Evolutionary conservation across 2,329 filamentous ascomycete genomes (phyloP).

Genomic region (Shiraia bambusicola): DNA sequence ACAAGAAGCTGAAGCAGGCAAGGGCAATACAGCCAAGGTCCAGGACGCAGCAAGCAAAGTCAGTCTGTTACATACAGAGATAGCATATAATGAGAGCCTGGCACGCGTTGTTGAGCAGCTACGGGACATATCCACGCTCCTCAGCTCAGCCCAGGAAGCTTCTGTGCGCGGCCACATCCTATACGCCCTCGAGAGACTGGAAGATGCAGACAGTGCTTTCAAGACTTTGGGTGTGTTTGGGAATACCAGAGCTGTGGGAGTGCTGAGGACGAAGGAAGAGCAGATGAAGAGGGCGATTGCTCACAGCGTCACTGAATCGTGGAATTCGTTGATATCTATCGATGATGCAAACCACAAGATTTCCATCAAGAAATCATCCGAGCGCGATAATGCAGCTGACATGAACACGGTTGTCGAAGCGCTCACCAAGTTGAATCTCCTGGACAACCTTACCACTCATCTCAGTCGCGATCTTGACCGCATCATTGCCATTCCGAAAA

Average conservation of each 20-base stretch:
- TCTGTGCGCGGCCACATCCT: constrained; percentile 49
- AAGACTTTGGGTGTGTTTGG: constrained; percentile 62
- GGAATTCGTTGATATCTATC: constrained; percentile 67
- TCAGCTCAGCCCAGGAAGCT: constrained; percentile 51
- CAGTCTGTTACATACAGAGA: constrained; percentile 58
- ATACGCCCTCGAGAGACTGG: constrained; percentile 52
- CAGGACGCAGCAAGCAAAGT: constrained; percentile 61
- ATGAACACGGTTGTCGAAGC: constrained; percentile 41
- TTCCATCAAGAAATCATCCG: constrained; percentile 55
- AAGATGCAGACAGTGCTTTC: constrained; percentile 56
- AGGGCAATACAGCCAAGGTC: constrained; percentile 63
- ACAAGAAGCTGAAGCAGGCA: constrained; percentile 70
- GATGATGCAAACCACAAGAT: constrained; percentile 60
- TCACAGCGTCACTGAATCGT: constrained; percentile 67
- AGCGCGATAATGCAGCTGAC: constrained; percentile 35
- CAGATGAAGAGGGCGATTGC: constrained; percentile 68
- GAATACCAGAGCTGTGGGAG: constrained; percentile 62
- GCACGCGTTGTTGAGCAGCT: constrained; percentile 54
- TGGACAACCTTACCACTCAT: constrained; percentile 57
- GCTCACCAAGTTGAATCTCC: constrained; percentile 37
- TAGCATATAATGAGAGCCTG: constrained; percentile 60
- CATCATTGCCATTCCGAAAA: constrained; percentile 63
- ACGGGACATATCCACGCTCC: constrained; percentile 50
- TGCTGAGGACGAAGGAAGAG: constrained; percentile 66
- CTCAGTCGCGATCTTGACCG: constrained; percentile 65